Conservation (phyloP, 176 grass and related monocot species). For the Aechmea fasciata region DNA sequence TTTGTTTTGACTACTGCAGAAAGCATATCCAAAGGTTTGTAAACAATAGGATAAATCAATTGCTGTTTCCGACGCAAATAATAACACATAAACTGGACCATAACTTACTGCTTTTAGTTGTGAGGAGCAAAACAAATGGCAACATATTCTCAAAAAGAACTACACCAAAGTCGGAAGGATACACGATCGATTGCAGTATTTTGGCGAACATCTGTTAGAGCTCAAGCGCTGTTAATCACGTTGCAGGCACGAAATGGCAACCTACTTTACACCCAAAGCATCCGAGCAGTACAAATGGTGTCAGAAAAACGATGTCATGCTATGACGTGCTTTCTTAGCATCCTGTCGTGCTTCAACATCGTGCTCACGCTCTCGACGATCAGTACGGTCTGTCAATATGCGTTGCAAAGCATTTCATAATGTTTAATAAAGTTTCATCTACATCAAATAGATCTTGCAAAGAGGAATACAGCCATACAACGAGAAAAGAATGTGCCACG, state of each 20-base stretch:
- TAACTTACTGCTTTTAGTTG: too few relatives aligned
- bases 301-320: not conserved
- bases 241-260: not conserved
- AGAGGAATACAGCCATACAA: not conserved
- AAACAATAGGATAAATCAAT: too few relatives aligned
- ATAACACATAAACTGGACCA: too few relatives aligned
- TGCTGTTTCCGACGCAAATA: too few relatives aligned
- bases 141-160: too few relatives aligned
- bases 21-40: too few relatives aligned
- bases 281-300: not conserved
- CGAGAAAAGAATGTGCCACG: conserved; percentile 6
- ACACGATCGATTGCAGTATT: not conserved
- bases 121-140: too few relatives aligned
- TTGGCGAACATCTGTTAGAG: not conserved
- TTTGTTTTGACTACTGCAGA: too few relatives aligned
- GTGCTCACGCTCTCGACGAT: conserved; percentile 64
- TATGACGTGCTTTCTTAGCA: conserved; percentile 42
- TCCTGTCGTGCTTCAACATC: conserved; percentile 79
- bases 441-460: not conserved
- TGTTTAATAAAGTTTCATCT: conserved; percentile 5
- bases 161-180: not conserved
- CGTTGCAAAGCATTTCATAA: conserved; percentile 14
- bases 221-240: not conserved
- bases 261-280: not conserved
- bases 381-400: conserved; percentile 57